Conservation (phyloP, 768 basidiomycete species). For the Mycena pura region DNA sequence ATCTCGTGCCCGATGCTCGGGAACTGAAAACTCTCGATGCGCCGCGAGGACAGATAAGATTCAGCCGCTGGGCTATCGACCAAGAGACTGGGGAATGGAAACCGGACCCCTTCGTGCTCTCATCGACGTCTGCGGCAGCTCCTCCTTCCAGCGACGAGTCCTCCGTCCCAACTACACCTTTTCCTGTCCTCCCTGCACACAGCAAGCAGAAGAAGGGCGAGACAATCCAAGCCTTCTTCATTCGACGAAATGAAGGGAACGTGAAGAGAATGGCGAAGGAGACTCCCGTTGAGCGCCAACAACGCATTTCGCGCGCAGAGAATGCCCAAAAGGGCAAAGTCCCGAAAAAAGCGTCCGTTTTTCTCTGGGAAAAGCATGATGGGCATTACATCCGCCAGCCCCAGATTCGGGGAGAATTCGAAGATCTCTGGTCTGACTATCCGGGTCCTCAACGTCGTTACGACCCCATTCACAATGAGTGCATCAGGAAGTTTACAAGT, state of each 20-base stretch:
- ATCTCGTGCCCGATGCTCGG: not conserved
- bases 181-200: not conserved
- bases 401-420: not conserved
- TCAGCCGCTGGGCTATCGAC: not conserved
- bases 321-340: not conserved
- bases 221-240: slow-evolving; percentile 1
- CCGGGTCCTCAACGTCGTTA: not conserved
- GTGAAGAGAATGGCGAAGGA: not conserved
- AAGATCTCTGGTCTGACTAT: not conserved
- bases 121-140: too few species aligned
- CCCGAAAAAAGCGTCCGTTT: not conserved
- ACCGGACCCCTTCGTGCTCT: not conserved
- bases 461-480: not conserved
- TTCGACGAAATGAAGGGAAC: not conserved
- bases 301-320: not conserved
- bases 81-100: not conserved
- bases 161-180: not conserved
- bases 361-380: not conserved
- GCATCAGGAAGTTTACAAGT: too few species aligned
- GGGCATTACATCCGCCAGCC: not conserved
- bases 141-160: too few species aligned
- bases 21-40: not conserved
- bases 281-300: not conserved
- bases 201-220: not conserved
- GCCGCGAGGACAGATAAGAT: not conserved